Conservation (phyloP, 495 filamentous ascomycete genomes). For the Symbiotaphrina buchneri region DNA sequence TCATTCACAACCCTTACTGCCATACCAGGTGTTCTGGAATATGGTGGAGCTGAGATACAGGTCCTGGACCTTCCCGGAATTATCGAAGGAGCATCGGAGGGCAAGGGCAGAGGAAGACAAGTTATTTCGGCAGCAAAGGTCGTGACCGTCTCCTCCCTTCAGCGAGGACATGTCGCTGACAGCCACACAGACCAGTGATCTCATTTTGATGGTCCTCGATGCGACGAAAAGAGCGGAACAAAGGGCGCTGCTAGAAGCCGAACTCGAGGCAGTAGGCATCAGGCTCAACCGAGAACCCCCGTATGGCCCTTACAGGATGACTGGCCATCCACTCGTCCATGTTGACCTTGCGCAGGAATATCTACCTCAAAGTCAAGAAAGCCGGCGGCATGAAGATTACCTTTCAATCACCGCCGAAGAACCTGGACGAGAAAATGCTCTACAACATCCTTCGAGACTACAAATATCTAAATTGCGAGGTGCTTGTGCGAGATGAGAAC, state of each 20-base stretch:
- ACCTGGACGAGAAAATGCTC: slow-evolving; percentile 90
- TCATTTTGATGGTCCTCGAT: slow-evolving; percentile 93
- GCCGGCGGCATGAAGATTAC: slow-evolving; percentile 97
- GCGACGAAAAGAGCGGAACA: slow-evolving; percentile 96
- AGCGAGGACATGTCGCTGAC: background rate
- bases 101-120: slow-evolving; percentile 87
- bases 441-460: slow-evolving; percentile 94
- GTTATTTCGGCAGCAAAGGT: slow-evolving; percentile 95
- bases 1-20: slow-evolving; percentile 96
- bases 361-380: slow-evolving; percentile 95
- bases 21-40: slow-evolving; percentile 94
- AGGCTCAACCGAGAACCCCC: slow-evolving; percentile 81
- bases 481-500: slow-evolving; percentile 84
- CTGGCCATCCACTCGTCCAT: background rate
- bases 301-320: slow-evolving; percentile 22
- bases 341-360: slow-evolving; percentile 39
- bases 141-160: slow-evolving; percentile 1
- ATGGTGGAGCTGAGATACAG: slow-evolving; percentile 96
- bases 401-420: slow-evolving; percentile 72
- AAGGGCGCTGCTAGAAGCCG: slow-evolving; percentile 67
- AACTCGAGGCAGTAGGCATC: slow-evolving; percentile 93
- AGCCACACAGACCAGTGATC: slow-evolving; percentile 56
- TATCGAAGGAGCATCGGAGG: slow-evolving; percentile 91
- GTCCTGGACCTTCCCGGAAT: slow-evolving; percentile 97
- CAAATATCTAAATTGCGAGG: slow-evolving; percentile 96